Evolutionary conservation across 2,329 filamentous ascomycete species (phyloP), one percentile per base, ranked within the genome.

Genomic region (Plectosphaerella sp.): DNA sequence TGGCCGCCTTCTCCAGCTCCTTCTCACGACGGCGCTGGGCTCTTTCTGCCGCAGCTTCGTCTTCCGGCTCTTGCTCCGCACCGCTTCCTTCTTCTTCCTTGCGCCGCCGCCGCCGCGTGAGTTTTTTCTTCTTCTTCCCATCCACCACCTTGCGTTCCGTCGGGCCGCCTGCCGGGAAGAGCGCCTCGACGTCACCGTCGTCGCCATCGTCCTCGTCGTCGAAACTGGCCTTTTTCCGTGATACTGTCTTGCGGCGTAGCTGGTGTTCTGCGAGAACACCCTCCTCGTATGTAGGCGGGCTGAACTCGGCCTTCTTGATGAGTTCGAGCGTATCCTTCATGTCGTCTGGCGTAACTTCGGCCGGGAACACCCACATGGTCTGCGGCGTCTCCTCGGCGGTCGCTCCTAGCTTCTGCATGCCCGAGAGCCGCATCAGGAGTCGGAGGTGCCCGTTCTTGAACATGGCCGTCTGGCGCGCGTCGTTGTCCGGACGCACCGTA

Each of bases 381-480:
- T 93, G 88, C 1, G 81, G 78, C 4, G 89, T 86, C 62, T 96
- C 89, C 42, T 91, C 86, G 4, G 76, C 61, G 0, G 67, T 68
- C 1, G 76, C 73, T 0, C 71, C 68, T 9, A 79, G 67, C 4
- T 86, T 78, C 61, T 87, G 78, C 55, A 95, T 82, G 1, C 88
- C 89, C 16, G 87, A 76, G 0, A 94, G 77, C 1, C 78, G 86
- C 80, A 97, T 87, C 4, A 99, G 79, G 2, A 97, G 83, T 35
- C 92, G 87, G 2, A 97, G 78, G 62, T 93, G 87, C 10, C 89
- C 86, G 67, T 97, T 95, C 64, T 91, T 95, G 74, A 95, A 95
- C 70, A 96, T 85, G 24, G 90, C 87, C 20, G 78, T 79, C 48
- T 85, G 84, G 41, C 85, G 83, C 47, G 81, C 77, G 45, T 88